phyloP scores from a whole-genome alignment of 192 early-diverging fungal species.

The Cetraspora pellucida region DNA sequence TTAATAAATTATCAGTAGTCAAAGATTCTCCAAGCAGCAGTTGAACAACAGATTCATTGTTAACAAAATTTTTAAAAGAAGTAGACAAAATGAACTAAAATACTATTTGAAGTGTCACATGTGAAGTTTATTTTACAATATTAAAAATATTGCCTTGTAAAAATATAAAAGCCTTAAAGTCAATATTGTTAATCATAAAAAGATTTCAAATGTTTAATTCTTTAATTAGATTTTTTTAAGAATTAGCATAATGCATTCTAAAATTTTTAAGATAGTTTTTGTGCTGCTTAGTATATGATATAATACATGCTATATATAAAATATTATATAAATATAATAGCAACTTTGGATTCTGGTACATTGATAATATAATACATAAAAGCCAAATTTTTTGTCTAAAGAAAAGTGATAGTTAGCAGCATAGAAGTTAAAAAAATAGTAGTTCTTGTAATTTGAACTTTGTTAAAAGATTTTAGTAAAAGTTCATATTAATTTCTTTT shows the following conservation, averaged over 20 bases:
- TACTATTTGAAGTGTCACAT: background rate
- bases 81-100: conserved; percentile 6
- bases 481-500: background rate
- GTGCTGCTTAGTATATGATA: conserved; percentile 6
- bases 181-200: background rate
- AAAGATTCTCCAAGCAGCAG: background rate
- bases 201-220: background rate
- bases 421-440: background rate
- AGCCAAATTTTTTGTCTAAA: background rate
- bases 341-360: conserved; percentile 6
- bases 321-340: conserved; percentile 2
- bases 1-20: conserved; percentile 2
- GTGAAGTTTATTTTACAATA: background rate
- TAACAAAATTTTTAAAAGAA: background rate
- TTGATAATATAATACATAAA: background rate
- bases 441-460: background rate
- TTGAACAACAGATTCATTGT: conserved; percentile 5
- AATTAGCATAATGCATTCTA: background rate
- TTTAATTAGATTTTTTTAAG: conserved; percentile 5
- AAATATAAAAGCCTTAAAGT: conserved; percentile 17
- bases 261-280: background rate
- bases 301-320: background rate
- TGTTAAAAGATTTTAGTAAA: background rate
- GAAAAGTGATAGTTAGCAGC: background rate
- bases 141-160: conserved; percentile 7